These are phyloP conservation scores for Pleurotus ostreatus DNA, from an alignment of 768 basidiomycete genomes.

Conservation along the genomic window DNA sequence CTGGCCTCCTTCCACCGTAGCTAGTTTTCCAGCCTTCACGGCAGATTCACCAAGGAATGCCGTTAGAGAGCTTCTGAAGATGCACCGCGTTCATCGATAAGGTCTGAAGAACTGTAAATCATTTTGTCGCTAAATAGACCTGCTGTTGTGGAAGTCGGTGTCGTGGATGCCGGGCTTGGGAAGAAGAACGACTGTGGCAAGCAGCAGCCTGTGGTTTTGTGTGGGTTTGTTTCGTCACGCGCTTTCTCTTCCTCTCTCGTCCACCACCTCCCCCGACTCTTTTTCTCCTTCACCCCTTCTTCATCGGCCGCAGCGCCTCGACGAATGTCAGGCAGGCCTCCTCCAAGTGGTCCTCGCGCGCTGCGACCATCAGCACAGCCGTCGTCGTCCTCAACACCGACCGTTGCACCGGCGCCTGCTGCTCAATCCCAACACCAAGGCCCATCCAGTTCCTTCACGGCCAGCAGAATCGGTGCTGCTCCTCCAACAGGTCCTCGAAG, in stretches of 20 bases:
- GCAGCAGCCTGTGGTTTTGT: slow-evolving; percentile 23
- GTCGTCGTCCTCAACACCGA: slow-evolving; percentile 28
- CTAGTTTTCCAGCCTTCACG: no score
- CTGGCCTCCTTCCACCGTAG: background rate
- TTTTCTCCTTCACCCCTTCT: slow-evolving; percentile 11
- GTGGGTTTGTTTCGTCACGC: slow-evolving; percentile 25
- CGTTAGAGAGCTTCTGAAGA: background rate
- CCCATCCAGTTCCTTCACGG: slow-evolving; percentile 15
- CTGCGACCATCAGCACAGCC: slow-evolving; percentile 46
- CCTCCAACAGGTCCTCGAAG: slow-evolving; percentile 70
- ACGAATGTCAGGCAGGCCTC: slow-evolving; percentile 73
- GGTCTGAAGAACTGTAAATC: background rate
- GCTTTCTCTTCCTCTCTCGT: slow-evolving; percentile 15
- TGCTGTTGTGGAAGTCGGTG: no score
- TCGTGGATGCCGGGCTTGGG: no score
- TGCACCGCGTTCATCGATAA: background rate
- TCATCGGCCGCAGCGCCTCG: slow-evolving; percentile 10
- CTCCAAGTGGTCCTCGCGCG: slow-evolving; percentile 71
- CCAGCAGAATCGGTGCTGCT: slow-evolving; percentile 43
- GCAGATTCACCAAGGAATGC: background rate
- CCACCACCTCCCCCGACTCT: slow-evolving; percentile 11
- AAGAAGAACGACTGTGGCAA: slow-evolving; percentile 1
- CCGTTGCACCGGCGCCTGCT: slow-evolving; percentile 25
- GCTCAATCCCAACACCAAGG: slow-evolving; percentile 16
- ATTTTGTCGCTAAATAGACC: no score